phyloP scores from a whole-genome alignment of 176 grass and related monocot species.

The Oryza meyeriana region DNA sequence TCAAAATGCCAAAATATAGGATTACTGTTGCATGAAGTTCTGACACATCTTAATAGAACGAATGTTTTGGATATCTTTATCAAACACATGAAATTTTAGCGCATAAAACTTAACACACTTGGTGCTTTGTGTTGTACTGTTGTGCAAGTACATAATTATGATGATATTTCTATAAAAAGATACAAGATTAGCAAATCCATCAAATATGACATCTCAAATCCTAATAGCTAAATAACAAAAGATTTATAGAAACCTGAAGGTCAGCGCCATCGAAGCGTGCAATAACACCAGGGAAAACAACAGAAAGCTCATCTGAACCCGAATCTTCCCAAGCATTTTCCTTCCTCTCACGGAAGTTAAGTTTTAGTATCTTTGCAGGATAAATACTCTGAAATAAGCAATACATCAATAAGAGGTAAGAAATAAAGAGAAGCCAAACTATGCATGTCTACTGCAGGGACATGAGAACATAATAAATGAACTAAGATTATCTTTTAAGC shows the following conservation, averaged over 20 bases:
- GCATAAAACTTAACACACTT: not conserved
- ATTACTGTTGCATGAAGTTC: not conserved
- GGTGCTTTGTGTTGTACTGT: not conserved
- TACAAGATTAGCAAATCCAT: not conserved
- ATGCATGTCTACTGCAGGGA: not conserved
- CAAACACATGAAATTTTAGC: slow-evolving; percentile 1
- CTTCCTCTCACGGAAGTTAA: slow-evolving; percentile 55
- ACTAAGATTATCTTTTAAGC: not conserved
- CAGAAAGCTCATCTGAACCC: slow-evolving; percentile 61
- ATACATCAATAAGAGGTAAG: slow-evolving; percentile 12
- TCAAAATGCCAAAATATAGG: not conserved
- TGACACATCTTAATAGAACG: not conserved
- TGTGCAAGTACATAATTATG: not conserved
- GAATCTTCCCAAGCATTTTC: slow-evolving; percentile 50
- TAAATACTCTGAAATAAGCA: slow-evolving; percentile 73
- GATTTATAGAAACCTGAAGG: slow-evolving; percentile 56
- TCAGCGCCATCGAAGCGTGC: slow-evolving; percentile 72
- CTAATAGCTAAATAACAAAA: slow-evolving; percentile 10
- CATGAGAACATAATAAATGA: not conserved
- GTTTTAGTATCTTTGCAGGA: slow-evolving; percentile 54
- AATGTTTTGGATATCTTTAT: not conserved
- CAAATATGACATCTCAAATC: slow-evolving; percentile 11
- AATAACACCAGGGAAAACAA: slow-evolving; percentile 64
- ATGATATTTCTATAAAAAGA: not conserved
- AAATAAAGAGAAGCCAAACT: not conserved